Evolutionary conservation across 495 filamentous ascomycete species (phyloP), one percentile per base, ranked within the genome.

Genomic region (Hypoxylon crocopeplum): DNA sequence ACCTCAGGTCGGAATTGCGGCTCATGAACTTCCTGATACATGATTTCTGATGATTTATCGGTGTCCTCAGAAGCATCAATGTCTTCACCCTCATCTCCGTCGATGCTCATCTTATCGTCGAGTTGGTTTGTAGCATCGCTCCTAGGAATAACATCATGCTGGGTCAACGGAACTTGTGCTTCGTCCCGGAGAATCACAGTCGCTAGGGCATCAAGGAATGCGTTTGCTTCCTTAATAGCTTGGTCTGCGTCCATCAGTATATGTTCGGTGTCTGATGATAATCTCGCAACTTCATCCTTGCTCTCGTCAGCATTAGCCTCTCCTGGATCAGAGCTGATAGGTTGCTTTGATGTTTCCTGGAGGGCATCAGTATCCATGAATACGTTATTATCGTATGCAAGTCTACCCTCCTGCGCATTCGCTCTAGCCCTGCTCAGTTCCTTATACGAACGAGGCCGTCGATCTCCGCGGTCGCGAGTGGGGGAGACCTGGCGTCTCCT

Each of bases 351-450:
- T 21, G 12, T 24, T 42, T 44, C 5, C 16, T n/a, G 33, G 22
- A 15, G 44, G 36, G 7, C 11, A 27, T 45, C n/a, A 5, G 13
- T 25, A 8, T 11, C 16, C 21, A 48, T 37, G 42, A 46, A 57
- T 4, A 40, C 41, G 8, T 55, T 48, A 25, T 68, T 51, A 21
- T 69, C 51, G 20, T 64, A 69, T 5, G 55, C 48, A 44, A 69
- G 63, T 46, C 67, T 67, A 1, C 67, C 67, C 33, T 64, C 52
- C 1, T 53, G 22, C 7, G 4, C 32, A 7, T 6, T 5, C 34
- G 45, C 47, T 21, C 1, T 40, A 19, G 39, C 15, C 10, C 33
- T 42, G 8, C 41, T 39, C 5, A 55, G 33, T 38, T 48, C 17
- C 15, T 44, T 51, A 17, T 20, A 39, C 13, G 16, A 21, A 19